Evolutionary conservation across 2,329 filamentous ascomycete species (phyloP), one percentile per base, ranked within the genome.

Genomic region (Penicillium sp.): DNA sequence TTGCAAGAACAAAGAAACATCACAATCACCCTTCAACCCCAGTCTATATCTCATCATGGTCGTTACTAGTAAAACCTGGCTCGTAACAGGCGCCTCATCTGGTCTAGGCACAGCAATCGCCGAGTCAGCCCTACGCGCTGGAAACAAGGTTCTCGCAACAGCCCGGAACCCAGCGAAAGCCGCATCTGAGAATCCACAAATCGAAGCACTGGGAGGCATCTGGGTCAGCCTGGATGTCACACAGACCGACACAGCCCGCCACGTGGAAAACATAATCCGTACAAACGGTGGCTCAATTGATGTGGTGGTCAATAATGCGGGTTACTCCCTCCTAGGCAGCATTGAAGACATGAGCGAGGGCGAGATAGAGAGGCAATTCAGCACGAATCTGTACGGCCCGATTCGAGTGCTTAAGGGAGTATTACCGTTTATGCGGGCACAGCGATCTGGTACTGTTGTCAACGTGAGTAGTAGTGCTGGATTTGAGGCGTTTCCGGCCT

Each of bases 311-410:
- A 63, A 67, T 21, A 66, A 65, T 40, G 64, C 61, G 11, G 64
- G 62, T 1, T 64, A 65, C 51, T 63, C 59, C 0, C 40, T 65
- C 3, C 48, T 66, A 1, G 61, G 56, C 9, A 53, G 63, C 13
- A 55, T 60, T 16, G 68, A 70, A 48, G 67, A 69, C 34, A 62
- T 64, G 51, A 63, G 62, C 8, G 65, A 67, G 24, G 36, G 29
- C 0, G 64, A 67, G 36, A 60, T 68, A 16, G 42, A 62, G 11
- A 28, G 36, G 2, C 61, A 66, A 24, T 61, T 66, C 26, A 61
- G 44, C 28, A 69, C 65, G 11, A 70, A 68, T 48, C 51, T 67
- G 10, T 68, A 59, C 42, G 67, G 68, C 1, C 61, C 67, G 2
- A 50, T 71, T 8, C 56, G 60, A 9, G 56, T 67, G 0, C 44